A percentile compares a stretch with the other conserved stretches of the same genome.
Conservation (phyloP, 805 yeast species). For the Candida nanaspora region DNA sequence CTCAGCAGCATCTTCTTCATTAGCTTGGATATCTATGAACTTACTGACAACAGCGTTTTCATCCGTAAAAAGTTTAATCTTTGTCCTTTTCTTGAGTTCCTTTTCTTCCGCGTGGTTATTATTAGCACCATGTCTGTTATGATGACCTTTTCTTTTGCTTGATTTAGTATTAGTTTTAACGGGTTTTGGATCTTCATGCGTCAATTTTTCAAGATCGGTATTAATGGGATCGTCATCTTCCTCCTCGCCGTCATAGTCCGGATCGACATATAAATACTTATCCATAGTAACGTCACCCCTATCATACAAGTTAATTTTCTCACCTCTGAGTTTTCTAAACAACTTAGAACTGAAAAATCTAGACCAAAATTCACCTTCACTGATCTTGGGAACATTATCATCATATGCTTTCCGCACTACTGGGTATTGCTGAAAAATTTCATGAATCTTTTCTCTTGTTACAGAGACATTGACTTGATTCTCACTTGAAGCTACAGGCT, state of each 20-base stretch:
- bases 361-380: conserved; percentile 95
- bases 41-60: conserved; percentile 48
- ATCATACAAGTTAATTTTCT: conserved; percentile 64
- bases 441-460: conserved; percentile 83
- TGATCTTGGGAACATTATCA: conserved; percentile 83
- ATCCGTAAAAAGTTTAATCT: conserved; percentile 27
- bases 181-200: not conserved
- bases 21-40: conserved; percentile 73
- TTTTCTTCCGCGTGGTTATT: conserved; percentile 34
- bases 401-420: conserved; percentile 81
- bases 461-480: conserved; percentile 90
- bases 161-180: not conserved
- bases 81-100: conserved; percentile 14
- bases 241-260: conserved; percentile 40
- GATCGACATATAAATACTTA: conserved; percentile 68
- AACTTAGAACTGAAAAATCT: conserved; percentile 87
- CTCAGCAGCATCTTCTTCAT: conserved; percentile 72
- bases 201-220: not conserved
- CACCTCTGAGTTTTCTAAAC: conserved; percentile 85
- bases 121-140: conserved; percentile 24
- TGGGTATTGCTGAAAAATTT: conserved; percentile 89
- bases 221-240: conserved; percentile 20
- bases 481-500: conserved; percentile 88
- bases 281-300: conserved; percentile 83
- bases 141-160: conserved; percentile 4